Conservation (phyloP, 306 rosid species). For the Potentilla sterilis region DNA sequence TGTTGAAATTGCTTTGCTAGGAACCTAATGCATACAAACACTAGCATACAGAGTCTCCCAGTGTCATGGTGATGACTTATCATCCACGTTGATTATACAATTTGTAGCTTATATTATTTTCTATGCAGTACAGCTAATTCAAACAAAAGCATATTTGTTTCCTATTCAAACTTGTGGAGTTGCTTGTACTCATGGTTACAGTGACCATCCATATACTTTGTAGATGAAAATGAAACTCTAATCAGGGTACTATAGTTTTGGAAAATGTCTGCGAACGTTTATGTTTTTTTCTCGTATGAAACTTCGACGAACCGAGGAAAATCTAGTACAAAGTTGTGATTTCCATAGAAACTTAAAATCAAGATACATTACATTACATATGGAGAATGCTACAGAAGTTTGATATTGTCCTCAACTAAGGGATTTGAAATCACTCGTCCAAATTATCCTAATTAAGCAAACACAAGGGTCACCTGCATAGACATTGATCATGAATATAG, state of each 20-base stretch:
- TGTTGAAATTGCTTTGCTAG: not conserved
- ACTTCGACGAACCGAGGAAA: not conserved
- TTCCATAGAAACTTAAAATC: not conserved
- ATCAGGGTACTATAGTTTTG: not conserved
- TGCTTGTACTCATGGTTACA: not conserved
- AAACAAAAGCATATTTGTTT: conserved; percentile 9
- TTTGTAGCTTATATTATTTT: not conserved
- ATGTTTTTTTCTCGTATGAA: not conserved
- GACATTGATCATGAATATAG: not conserved
- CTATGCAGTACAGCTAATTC: not conserved
- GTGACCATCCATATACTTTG: not conserved
- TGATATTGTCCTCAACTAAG: not conserved
- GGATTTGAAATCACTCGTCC: not conserved
- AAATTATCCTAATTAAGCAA: not conserved
- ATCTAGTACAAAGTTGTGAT: not conserved
- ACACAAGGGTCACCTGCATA: not conserved
- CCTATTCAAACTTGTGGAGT: conserved; percentile 5
- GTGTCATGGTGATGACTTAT: conserved; percentile 6
- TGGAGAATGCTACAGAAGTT: not conserved
- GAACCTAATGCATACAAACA: not conserved
- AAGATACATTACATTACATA: not conserved
- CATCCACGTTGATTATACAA: conserved; percentile 20
- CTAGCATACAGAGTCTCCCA: not conserved
- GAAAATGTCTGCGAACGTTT: not conserved
- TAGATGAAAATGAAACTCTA: not conserved